A percentile compares a stretch with the other conserved stretches of the same genome.
phyloP scores from a whole-genome alignment of 2,329 filamentous ascomycete genomes.

The Botrytis fragariae region DNA sequence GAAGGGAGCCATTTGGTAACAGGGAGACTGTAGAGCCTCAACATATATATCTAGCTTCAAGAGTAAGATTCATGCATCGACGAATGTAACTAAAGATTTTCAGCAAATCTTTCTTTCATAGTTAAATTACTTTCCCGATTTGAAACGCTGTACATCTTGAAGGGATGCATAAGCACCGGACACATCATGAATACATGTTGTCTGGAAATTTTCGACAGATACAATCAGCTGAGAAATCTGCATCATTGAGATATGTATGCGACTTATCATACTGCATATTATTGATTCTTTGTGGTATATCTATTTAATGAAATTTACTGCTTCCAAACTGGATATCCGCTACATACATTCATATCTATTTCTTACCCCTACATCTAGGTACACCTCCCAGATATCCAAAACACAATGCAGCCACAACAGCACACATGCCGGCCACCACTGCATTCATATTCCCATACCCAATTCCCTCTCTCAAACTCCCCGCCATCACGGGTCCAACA shows the following conservation, averaged over 20 bases:
- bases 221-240: neutral
- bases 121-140: neutral
- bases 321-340: neutral
- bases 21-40: neutral
- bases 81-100: neutral
- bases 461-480: slow-evolving; percentile 48
- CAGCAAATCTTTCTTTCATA: neutral
- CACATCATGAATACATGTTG: too few species aligned
- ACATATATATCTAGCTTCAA: neutral
- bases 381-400: slow-evolving; percentile 29
- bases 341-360: neutral
- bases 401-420: slow-evolving; percentile 25
- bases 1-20: neutral
- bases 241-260: neutral
- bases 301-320: neutral
- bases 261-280: neutral
- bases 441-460: slow-evolving; percentile 56
- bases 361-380: neutral
- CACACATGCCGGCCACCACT: slow-evolving; percentile 30
- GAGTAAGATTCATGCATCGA: neutral
- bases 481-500: slow-evolving; percentile 57
- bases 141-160: neutral
- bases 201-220: neutral
- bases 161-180: too few species aligned
- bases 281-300: neutral